phyloP scores from a whole-genome alignment of 1,284 basidiomycete species.

The Phellopilus nigrolimitatus region DNA sequence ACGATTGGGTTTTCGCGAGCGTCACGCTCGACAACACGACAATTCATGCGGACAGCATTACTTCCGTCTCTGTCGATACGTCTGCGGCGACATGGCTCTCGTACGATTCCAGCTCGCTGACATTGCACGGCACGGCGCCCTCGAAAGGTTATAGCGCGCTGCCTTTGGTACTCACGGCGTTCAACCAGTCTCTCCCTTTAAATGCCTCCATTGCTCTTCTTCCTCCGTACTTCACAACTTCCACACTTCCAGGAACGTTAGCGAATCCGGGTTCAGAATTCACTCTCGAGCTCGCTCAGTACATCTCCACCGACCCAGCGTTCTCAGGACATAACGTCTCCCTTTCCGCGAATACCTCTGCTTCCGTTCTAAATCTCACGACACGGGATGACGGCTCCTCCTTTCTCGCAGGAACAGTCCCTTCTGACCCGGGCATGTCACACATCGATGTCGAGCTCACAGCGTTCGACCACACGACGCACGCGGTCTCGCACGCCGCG shows the following conservation, averaged over 20 bases:
- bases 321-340: constrained; percentile 10
- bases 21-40: constrained; percentile 56
- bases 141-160: constrained; percentile 35
- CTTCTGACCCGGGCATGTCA: constrained; percentile 32
- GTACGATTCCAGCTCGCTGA: constrained; percentile 51
- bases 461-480: constrained; percentile 58
- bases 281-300: neutral
- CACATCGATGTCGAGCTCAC: constrained; percentile 54
- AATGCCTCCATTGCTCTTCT: constrained; percentile 8
- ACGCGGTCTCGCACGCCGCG: constrained; percentile 63
- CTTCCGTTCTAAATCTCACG: constrained; percentile 6
- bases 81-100: constrained; percentile 56
- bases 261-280: constrained; percentile 5
- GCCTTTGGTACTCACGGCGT: constrained; percentile 55
- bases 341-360: neutral
- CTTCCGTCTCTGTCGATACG: constrained; percentile 50
- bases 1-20: constrained; percentile 29
- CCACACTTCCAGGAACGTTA: neutral
- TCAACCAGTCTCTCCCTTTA: constrained; percentile 55
- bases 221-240: constrained; percentile 10
- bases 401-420: constrained; percentile 49
- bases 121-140: constrained; percentile 62
- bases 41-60: constrained; percentile 50
- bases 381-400: neutral
- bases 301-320: neutral